These are phyloP conservation scores for Malus hybrid DNA, from an alignment of 331 rosid species.

Conservation along the genomic window DNA sequence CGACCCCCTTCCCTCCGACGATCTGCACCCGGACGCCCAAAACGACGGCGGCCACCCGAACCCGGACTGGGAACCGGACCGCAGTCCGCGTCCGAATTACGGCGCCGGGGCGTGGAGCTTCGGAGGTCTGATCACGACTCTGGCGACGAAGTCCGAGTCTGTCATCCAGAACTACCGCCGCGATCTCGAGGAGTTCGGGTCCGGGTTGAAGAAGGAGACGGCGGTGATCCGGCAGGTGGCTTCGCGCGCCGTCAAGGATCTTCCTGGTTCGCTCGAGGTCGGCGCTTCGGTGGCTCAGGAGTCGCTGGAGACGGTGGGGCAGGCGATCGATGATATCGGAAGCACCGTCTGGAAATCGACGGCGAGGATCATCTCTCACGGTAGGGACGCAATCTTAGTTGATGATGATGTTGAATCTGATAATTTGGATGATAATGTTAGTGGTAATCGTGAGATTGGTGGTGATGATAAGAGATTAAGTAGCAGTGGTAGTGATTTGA, in stretches of 20 bases:
- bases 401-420: constrained; percentile 50
- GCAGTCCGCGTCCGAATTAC: neutral
- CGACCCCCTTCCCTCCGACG: constrained; percentile 27
- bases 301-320: constrained; percentile 93
- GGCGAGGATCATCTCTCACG: constrained; percentile 70
- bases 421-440: constrained; percentile 22
- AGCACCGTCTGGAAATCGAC: constrained; percentile 89
- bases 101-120: constrained; percentile 53
- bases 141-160: constrained; percentile 72
- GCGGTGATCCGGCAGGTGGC: constrained; percentile 77
- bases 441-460: neutral
- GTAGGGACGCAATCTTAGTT: constrained; percentile 54
- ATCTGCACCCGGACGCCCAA: neutral
- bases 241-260: constrained; percentile 83
- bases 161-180: constrained; percentile 68
- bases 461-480: constrained; percentile 18
- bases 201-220: constrained; percentile 67
- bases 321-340: constrained; percentile 88
- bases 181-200: constrained; percentile 83
- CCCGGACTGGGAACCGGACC: constrained; percentile 5
- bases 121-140: constrained; percentile 64
- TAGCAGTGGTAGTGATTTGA: constrained; percentile 37
- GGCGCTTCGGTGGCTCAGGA: constrained; percentile 94
- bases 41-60: neutral
- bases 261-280: constrained; percentile 70